Evolutionary conservation across 2,329 filamentous ascomycete genomes (phyloP).

Genomic region (Pezicula carpinea): DNA sequence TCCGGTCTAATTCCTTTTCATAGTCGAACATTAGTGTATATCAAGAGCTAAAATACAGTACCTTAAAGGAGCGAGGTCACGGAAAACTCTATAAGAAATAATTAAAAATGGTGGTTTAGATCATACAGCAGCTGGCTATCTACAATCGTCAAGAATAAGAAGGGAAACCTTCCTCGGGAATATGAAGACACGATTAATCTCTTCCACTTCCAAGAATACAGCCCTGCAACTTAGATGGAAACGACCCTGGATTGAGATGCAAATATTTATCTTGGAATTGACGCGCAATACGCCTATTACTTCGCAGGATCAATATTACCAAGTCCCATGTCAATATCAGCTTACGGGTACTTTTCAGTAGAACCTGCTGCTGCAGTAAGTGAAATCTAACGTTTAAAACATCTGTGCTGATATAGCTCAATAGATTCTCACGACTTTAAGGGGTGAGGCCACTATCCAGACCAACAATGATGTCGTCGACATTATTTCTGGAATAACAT

Average conservation of each 20-base stretch:
- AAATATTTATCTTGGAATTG: constrained; percentile 1
- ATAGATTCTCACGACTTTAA: neutral
- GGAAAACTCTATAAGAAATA: no score
- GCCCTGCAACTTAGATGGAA: neutral
- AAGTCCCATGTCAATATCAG: neutral
- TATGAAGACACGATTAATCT: constrained; percentile 2
- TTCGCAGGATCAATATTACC: constrained; percentile 1
- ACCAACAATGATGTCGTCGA: constrained; percentile 4
- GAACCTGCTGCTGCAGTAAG: neutral
- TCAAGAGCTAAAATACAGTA: no score
- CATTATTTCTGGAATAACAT: constrained; percentile 2
- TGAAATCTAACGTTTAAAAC: neutral
- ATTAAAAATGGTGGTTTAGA: no score
- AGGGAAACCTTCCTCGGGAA: neutral
- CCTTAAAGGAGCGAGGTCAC: no score
- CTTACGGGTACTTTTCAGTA: neutral
- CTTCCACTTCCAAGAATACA: neutral
- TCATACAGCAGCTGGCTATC: no score
- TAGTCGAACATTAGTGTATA: no score
- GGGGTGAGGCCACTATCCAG: constrained; percentile 1
- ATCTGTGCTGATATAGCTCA: neutral
- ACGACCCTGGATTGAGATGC: constrained; percentile 1
- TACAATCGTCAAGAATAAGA: neutral
- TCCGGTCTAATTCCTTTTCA: no score
- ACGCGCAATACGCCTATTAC: constrained; percentile 1